Evolutionary conservation across 225 moss, liverwort and hornwort genomes (phyloP).

Genomic region (Bryum argenteum): DNA sequence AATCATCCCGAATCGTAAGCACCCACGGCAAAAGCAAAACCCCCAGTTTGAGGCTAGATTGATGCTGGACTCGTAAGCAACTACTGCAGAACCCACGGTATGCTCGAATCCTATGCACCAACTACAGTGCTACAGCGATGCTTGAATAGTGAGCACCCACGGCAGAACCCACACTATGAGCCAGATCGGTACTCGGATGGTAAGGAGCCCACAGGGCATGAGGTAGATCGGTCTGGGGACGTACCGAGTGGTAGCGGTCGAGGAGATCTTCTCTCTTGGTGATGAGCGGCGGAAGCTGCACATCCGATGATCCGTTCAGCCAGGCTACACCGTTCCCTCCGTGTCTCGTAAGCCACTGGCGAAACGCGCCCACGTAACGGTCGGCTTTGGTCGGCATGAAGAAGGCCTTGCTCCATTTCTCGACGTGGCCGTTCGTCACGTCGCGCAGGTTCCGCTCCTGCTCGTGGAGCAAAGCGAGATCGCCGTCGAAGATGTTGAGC

Average conservation of each 20-base stretch:
- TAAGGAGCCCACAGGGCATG: no score
- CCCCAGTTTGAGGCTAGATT: no score
- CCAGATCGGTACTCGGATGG: no score
- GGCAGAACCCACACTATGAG: no score
- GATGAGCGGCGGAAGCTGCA: conserved; percentile 59
- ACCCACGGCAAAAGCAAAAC: no score
- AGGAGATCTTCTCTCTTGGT: conserved; percentile 69
- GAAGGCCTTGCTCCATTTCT: conserved; percentile 74
- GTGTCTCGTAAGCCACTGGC: conserved; percentile 72
- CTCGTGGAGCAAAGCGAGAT: conserved; percentile 63
- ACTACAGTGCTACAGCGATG: no score
- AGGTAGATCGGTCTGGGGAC: background rate
- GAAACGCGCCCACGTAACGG: conserved; percentile 83
- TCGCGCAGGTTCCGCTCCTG: conserved; percentile 77
- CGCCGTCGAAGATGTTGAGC: conserved; percentile 79
- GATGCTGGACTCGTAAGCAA: no score
- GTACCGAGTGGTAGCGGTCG: conserved; percentile 67
- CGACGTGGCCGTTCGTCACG: conserved; percentile 43
- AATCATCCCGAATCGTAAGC: no score
- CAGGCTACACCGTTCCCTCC: conserved; percentile 64
- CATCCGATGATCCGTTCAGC: conserved; percentile 36
- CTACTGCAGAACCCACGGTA: no score
- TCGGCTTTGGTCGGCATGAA: conserved; percentile 91
- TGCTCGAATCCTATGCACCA: no score
- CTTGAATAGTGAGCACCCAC: no score